Evolutionary conservation across 495 filamentous ascomycete genomes (phyloP), one percentile per base, ranked within the genome.

Genomic region (Aspergillus avenaceus): DNA sequence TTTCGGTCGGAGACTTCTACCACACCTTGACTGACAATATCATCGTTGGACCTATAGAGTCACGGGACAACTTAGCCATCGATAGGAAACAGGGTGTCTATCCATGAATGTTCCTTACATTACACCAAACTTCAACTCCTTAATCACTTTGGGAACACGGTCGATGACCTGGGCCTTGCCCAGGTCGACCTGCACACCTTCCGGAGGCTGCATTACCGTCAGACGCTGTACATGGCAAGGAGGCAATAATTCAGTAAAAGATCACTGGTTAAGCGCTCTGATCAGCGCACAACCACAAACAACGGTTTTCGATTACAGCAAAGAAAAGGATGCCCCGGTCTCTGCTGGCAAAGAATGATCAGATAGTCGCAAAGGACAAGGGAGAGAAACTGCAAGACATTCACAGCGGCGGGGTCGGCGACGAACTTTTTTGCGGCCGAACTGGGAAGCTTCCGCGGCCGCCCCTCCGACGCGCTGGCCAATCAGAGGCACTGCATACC

Each of bases 11-110:
- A 91, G 38, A 98, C 87, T 67, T 96, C 90, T 48, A 97, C 77
- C 23, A 96, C 90, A 56, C 84, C 87, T 70, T 98, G 95, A 58
- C 88, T 91, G 46, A 95, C 86, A 52, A 97, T 95, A 59, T 97
- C 91, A 63, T 95, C 85, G 52, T 84, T 87, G 14, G 90, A 95
- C 60, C 87, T 90, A 49, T 13, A n/a, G 65, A 47, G 44, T 40
- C 41, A 34, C 49, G 42, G 24, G 14, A 28, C 16, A 26, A 16
- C 9, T 49, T 29, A 18, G 34, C 31, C 16, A 13, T 5, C n/a
- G 19, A 29, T n/a, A n/a, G n/a, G n/a, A n/a, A n/a, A n/a, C n/a
- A n/a, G n/a, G n/a, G n/a, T n/a, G n/a, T n/a, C n/a, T n/a, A n/a
- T n/a, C n/a, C n/a, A n/a, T n/a, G 23, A 14, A 13, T n/a, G 37